These are phyloP conservation scores for Colletotrichum agaves DNA, from an alignment of 2,329 filamentous ascomycete species.

Conservation along the genomic window DNA sequence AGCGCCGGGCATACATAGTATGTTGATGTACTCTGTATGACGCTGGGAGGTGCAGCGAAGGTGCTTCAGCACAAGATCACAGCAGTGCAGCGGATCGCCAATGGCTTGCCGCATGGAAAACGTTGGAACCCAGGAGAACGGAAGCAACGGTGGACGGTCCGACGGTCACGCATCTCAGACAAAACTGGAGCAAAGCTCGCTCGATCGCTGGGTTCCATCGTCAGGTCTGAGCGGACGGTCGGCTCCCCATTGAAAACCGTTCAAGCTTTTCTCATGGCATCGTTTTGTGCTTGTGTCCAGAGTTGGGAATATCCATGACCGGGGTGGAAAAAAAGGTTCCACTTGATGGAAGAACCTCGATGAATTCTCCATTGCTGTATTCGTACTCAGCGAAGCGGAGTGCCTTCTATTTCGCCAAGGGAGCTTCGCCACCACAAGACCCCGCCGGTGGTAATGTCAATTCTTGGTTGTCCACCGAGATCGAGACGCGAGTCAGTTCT, in stretches of 20 bases:
- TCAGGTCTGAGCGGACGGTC: constrained; percentile 6
- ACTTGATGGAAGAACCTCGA: constrained; percentile 15
- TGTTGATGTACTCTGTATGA: too few species aligned
- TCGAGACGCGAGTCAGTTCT: constrained; percentile 18
- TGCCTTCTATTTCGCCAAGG: constrained; percentile 28
- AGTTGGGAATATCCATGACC: not conserved
- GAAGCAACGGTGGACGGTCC: not conserved
- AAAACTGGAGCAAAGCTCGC: not conserved
- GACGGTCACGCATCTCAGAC: not conserved
- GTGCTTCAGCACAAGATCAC: not conserved
- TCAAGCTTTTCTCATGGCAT: constrained; percentile 12
- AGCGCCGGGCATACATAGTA: too few species aligned
- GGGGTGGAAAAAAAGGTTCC: not conserved
- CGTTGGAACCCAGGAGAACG: not conserved
- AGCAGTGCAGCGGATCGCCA: not conserved
- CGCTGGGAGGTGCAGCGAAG: too few species aligned
- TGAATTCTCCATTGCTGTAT: not conserved
- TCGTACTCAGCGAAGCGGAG: not conserved
- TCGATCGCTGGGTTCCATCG: not conserved
- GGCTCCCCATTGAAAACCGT: constrained; percentile 4
- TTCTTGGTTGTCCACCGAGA: constrained; percentile 5
- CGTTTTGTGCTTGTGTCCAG: too few species aligned
- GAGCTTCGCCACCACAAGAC: constrained; percentile 35
- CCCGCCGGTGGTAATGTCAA: not conserved
- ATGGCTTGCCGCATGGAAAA: not conserved